Conservation (phyloP, 129 eudicot genomes). For the Scalesia atractyloides region DNA sequence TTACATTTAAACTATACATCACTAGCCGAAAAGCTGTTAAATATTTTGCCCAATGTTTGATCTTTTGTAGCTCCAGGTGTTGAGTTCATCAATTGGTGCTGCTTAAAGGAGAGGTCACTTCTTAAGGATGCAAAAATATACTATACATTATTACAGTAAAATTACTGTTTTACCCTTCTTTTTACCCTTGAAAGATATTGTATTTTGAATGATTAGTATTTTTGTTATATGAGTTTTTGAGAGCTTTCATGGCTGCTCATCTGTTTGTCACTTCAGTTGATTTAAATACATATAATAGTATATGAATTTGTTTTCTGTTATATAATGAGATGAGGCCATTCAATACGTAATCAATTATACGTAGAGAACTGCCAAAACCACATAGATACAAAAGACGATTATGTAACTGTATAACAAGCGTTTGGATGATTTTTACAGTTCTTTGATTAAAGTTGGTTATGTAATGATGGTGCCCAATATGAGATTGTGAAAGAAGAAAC, state of each 20-base stretch:
- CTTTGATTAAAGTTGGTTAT: no score
- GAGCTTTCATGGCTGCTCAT: neutral
- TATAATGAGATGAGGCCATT: no score
- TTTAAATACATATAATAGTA: constrained; percentile 14
- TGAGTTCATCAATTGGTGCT: constrained; percentile 24
- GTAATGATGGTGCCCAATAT: neutral
- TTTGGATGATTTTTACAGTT: no score
- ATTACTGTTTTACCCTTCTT: neutral
- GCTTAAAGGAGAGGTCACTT: constrained; percentile 11
- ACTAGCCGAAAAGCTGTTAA: neutral
- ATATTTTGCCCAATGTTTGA: neutral
- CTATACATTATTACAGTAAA: constrained; percentile 8
- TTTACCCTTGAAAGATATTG: neutral
- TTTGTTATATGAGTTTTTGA: constrained; percentile 14
- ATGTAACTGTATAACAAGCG: no score
- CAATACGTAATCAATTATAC: no score
- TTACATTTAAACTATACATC: neutral
- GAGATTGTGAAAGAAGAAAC: neutral
- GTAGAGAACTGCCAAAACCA: no score
- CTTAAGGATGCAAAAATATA: neutral
- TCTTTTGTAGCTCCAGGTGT: constrained; percentile 32
- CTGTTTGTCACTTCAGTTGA: constrained; percentile 14
- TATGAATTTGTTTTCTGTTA: neutral
- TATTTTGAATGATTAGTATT: constrained; percentile 3
- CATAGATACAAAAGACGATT: no score